Percentiles rank a stretch among this genome's conserved stretches.
phyloP scores from a whole-genome alignment of 2,329 filamentous ascomycete genomes.

The Ascochyta koolunga region DNA sequence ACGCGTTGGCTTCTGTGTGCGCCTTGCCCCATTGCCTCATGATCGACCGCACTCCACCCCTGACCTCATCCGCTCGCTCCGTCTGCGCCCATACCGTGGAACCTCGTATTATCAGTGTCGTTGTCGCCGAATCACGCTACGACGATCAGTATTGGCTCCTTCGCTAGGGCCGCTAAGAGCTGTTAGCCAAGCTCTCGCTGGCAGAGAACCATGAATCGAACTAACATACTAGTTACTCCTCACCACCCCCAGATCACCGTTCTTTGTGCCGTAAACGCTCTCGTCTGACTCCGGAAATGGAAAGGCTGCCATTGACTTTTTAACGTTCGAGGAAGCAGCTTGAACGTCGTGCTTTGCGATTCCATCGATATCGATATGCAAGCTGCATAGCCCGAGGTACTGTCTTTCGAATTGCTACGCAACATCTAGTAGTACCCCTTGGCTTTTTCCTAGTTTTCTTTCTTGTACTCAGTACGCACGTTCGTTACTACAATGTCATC shows the following conservation, averaged over 20 bases:
- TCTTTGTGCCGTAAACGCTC: neutral
- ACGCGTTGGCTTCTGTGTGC: conserved; percentile 1
- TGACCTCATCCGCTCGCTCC: conserved; percentile 14
- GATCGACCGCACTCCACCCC: conserved; percentile 12
- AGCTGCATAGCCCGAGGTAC: neutral
- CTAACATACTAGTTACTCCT: too few relatives aligned
- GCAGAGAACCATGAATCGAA: conserved; percentile 9
- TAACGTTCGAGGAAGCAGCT: neutral
- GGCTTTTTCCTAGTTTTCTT: conserved; percentile 1
- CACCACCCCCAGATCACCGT: conserved; percentile 13
- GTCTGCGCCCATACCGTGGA: conserved; percentile 17
- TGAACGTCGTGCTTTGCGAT: conserved; percentile 4
- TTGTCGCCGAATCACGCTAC: conserved; percentile 14
- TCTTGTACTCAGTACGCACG: conserved; percentile 3
- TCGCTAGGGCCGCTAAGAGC: conserved; percentile 1
- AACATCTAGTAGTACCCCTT: conserved; percentile 5
- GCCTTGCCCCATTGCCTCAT: conserved; percentile 7
- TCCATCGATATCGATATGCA: neutral
- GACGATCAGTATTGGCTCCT: conserved; percentile 10
- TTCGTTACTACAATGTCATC: conserved; percentile 18
- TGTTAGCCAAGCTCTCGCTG: neutral
- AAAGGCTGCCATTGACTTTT: conserved; percentile 1
- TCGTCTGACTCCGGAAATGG: conserved; percentile 1
- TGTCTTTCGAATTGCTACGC: neutral
- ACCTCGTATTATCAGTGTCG: conserved; percentile 20